phyloP scores from a whole-genome alignment of 305 asterid genomes.

The Fraxinus latifolia region DNA sequence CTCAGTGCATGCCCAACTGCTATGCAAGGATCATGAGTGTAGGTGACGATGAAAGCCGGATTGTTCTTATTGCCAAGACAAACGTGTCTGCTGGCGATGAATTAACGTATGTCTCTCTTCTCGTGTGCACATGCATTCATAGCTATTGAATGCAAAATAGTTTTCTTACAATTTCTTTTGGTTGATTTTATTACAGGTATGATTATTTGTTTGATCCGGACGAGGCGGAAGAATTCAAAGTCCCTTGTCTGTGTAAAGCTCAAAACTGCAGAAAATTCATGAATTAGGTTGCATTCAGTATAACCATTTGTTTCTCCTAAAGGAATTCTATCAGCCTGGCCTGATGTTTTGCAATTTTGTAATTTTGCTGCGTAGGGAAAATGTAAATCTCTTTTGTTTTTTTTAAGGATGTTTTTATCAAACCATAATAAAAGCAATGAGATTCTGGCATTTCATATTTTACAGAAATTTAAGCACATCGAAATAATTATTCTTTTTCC shows the following conservation, averaged over 20 bases:
- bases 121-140: not conserved
- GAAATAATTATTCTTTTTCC: not conserved
- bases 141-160: not conserved
- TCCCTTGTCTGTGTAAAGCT: constrained; percentile 75
- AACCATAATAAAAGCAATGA: not conserved
- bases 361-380: not conserved
- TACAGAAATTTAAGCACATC: not conserved
- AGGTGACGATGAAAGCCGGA: constrained; percentile 92
- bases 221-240: constrained; percentile 78
- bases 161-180: constrained; percentile 14
- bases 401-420: not conserved
- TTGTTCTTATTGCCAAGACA: constrained; percentile 85
- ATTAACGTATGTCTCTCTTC: constrained; percentile 58
- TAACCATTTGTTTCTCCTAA: constrained; percentile 22
- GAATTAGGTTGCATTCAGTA: constrained; percentile 46
- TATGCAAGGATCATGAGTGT: constrained; percentile 98
- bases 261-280: constrained; percentile 72
- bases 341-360: not conserved
- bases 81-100: constrained; percentile 88
- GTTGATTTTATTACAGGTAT: constrained; percentile 52
- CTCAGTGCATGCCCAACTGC: constrained; percentile 97
- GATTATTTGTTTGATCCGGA: constrained; percentile 94
- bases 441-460: not conserved
- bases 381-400: not conserved
- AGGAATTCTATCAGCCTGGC: constrained; percentile 1